These are phyloP conservation scores for Amaranthus tricolor DNA, from an alignment of 179 eudicot genomes.

Conservation along the genomic window DNA sequence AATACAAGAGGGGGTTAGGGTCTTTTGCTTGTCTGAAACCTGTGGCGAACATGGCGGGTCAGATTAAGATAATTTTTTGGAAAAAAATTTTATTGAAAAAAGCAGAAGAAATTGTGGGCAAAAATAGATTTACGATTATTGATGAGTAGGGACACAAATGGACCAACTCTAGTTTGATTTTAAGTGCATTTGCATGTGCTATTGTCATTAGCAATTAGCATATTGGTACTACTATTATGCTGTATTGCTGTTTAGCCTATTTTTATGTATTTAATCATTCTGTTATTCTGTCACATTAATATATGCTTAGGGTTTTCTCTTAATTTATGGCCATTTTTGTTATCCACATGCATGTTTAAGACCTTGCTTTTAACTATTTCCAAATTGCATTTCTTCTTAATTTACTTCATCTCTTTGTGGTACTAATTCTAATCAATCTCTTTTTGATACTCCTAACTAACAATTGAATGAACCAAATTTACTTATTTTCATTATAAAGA, in stretches of 20 bases:
- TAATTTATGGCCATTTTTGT: neutral
- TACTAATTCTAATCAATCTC: neutral
- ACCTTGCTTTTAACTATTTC: neutral
- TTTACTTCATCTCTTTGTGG: neutral
- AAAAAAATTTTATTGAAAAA: neutral
- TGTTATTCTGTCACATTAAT: constrained; percentile 7
- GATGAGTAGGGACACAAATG: constrained; percentile 21
- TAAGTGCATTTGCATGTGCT: constrained; percentile 49
- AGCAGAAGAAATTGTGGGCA: constrained; percentile 5
- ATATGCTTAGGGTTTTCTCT: neutral
- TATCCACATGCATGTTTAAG: neutral
- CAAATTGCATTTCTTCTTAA: neutral
- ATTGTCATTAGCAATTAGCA: constrained; percentile 23
- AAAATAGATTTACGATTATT: constrained; percentile 18
- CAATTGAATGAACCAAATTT: no score
- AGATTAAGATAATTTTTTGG: neutral
- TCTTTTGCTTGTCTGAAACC: constrained; percentile 9
- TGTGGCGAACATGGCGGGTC: constrained; percentile 30
- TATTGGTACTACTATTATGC: constrained; percentile 2
- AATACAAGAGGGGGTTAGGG: neutral
- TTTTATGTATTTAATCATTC: constrained; percentile 14
- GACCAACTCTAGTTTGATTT: constrained; percentile 44
- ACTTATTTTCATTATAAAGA: no score
- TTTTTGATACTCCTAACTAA: no score
- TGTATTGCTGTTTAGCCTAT: constrained; percentile 1